Conservation (phyloP, 805 yeast genomes). For the Sugiyamaella smithiae region DNA sequence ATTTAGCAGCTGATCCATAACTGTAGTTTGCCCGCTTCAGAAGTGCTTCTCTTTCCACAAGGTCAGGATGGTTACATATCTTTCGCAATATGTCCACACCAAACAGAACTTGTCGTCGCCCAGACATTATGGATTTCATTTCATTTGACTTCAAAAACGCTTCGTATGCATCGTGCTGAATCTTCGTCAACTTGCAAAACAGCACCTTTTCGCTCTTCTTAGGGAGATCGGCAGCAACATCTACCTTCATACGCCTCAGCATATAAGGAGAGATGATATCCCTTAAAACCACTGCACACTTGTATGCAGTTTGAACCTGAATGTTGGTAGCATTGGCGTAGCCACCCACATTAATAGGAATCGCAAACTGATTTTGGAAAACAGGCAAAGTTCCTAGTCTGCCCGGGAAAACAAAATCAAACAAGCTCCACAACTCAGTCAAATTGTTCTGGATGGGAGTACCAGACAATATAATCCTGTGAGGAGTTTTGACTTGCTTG, state of each 20-base stretch:
- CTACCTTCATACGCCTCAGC: conserved; percentile 81
- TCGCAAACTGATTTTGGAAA: conserved; percentile 86
- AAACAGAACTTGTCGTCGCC: conserved; percentile 75
- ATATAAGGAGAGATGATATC: conserved; percentile 89
- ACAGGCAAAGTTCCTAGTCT: conserved; percentile 92
- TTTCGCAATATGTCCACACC: conserved; percentile 90
- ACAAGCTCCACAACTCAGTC: conserved; percentile 88
- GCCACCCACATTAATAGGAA: conserved; percentile 95
- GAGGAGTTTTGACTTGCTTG: conserved; percentile 79
- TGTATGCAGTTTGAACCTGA: conserved; percentile 94
- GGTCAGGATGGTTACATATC: conserved; percentile 95
- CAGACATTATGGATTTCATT: conserved; percentile 63
- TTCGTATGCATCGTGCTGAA: conserved; percentile 71
- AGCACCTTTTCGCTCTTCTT: conserved; percentile 91
- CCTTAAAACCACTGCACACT: conserved; percentile 87
- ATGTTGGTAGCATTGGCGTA: conserved; percentile 95
- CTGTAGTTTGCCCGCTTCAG: conserved; percentile 32
- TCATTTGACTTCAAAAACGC: conserved; percentile 77
- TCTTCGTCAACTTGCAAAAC: conserved; percentile 79
- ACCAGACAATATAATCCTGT: conserved; percentile 86
- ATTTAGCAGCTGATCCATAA: conserved; percentile 48
- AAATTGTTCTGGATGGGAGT: conserved; percentile 96
- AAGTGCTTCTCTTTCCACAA: conserved; percentile 49
- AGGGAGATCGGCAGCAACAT: conserved; percentile 93
- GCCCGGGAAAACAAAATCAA: conserved; percentile 95